Base-by-base conservation (phyloP, 768 basidiomycete species). In the Agrocybe pediades region DNA sequence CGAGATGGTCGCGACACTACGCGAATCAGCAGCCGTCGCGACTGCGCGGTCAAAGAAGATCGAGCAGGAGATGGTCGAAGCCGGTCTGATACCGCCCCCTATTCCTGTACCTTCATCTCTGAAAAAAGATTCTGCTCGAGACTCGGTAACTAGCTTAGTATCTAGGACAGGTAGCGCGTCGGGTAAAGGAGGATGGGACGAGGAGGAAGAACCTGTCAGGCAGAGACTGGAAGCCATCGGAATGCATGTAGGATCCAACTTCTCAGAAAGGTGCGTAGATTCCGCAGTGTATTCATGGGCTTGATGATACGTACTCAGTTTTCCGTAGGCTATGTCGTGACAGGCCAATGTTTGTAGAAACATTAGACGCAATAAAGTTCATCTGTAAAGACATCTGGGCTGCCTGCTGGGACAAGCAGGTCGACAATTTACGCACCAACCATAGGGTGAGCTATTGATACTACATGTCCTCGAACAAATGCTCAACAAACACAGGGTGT, bases 321-420 rank as follows among this genome's bases (percentile, higher is more conserved):
- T 19, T 41, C 46, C 23, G 15, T 62, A 96, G 95, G 57, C 68
- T 96, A 53, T 88, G 88, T 65, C 80, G 87, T 29, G 87, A 92
- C 56, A 77, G 87, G 60, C 75, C 84, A 26, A 77, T 90, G 49
- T 91, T 96, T 53, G 69, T 83, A 0, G 90, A 95, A 65, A 89
- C 92, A 0, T 77, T 98, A 6, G 95, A 98, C 56, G 86, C 83
- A 9, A 86, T 98, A 73, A 97, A 98, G 69, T 97, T 97, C 64
- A 80, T 98, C 53, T 98, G 95, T 74, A 98, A 98, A 65, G 95
- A 98, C 52, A 73, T 98, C n/a, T 98, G 95, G 92, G 76, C 84
- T 0, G 84, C 87, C 19, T 89, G 88, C 51, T 97, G 92, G 87
- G 90, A 94, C 48, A 95, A 95, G 66, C 95, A 96, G 67, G 92